These are phyloP conservation scores for Brassica nigra DNA, from an alignment of 345 rosid genomes.

Conservation along the genomic window DNA sequence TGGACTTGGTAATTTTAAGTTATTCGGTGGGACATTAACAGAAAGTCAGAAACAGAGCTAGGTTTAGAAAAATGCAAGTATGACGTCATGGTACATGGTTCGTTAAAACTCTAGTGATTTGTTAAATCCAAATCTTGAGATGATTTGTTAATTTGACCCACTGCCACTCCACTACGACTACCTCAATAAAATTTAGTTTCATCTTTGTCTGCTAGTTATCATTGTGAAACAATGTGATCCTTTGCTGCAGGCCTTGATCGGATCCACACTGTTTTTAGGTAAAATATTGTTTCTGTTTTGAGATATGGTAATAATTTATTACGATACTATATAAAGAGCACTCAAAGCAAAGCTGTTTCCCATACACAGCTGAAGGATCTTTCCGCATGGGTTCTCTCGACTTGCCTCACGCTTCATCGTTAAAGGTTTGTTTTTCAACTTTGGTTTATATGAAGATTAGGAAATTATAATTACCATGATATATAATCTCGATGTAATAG, in stretches of 20 bases:
- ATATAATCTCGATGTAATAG: not conserved
- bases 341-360: not conserved
- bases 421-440: slow-evolving; percentile 16
- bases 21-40: not conserved
- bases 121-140: not conserved
- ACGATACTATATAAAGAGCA: not conserved
- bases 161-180: not conserved
- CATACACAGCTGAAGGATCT: not conserved
- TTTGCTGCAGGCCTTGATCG: not conserved
- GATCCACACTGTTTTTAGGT: not conserved
- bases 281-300: not conserved
- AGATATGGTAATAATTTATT: not conserved
- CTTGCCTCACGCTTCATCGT: slow-evolving; percentile 16
- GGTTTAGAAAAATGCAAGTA: not conserved
- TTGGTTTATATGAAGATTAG: not conserved
- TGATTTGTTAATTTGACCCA: not conserved
- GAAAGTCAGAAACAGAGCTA: not conserved
- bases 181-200: not conserved
- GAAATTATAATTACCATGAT: not conserved
- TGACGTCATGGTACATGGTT: not conserved
- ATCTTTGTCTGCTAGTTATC: not conserved
- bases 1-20: too few species aligned
- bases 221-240: not conserved
- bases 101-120: not conserved
- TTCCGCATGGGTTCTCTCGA: slow-evolving; percentile 15